Evolutionary conservation across 2,329 filamentous ascomycete species (phyloP), one percentile per base, ranked within the genome.

Genomic region (Penicillium nordicum): DNA sequence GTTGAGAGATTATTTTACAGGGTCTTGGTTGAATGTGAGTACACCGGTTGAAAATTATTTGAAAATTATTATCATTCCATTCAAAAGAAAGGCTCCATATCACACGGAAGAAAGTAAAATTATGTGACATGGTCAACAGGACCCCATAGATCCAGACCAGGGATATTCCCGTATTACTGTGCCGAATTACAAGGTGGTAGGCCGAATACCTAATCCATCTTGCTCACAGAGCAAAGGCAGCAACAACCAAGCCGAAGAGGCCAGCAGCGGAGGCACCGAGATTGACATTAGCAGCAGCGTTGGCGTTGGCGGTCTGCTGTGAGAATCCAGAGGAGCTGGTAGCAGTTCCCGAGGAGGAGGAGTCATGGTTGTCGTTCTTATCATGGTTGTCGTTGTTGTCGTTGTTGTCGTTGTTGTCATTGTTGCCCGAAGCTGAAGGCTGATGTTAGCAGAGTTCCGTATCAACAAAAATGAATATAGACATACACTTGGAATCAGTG

Each of bases 141-240:
- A 18, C 29, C 38, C 34, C 41, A 34, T 27, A 34, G 16, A 46
- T 45, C 30, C 27, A 41, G 34, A 46, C 23, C 40, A 7, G 36
- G 27, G 37, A 37, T 7, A 46, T 16, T 38, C 41, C 29, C 18
- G 12, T 25, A 27, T 2, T 36, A 29, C 23, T 21, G 21, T 46
- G 40, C 21, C 46, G 16, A 41, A 51, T 53, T 54, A 45, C 30
- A 56, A 27, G 37, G 45, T 23, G 30, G 14, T 25, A 41, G 10
- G 48, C 16, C 4, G 16, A 34, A 45, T 23, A 41, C 37, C 11
- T 14, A 45, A 18, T 47, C 21, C 10, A 14, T 37, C 42, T 9
- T 10, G 42, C 54, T 71, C 68, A 76, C 62, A 76, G 68, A 63
- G 69, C 72, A 53, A 73, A 70, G 43, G 71, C 69, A 53, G 72